Evolutionary conservation across 1,139 yeast genomes (phyloP).

Genomic region (Nakaseomyces uthaithaninus): DNA sequence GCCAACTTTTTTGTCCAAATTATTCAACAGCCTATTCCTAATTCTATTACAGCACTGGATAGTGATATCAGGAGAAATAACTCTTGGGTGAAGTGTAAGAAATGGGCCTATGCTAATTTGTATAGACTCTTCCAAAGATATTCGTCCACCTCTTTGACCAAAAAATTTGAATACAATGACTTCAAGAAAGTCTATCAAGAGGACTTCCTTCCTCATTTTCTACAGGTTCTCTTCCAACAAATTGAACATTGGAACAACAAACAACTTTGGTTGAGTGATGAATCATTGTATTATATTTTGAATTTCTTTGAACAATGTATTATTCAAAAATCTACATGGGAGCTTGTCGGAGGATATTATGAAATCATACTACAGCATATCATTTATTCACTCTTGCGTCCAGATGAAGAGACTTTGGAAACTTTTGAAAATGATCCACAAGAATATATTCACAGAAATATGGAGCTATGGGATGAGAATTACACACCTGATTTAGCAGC

Average conservation of each 20-base stretch:
- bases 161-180: slow-evolving; percentile 43
- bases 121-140: slow-evolving; percentile 69
- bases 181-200: slow-evolving; percentile 43
- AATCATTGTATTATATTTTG: slow-evolving; percentile 58
- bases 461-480: slow-evolving; percentile 57
- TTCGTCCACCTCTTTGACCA: slow-evolving; percentile 46
- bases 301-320: slow-evolving; percentile 66
- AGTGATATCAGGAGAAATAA: slow-evolving; percentile 43
- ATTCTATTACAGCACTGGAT: slow-evolving; percentile 36
- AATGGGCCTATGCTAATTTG: slow-evolving; percentile 83
- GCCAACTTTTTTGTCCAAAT: slow-evolving; percentile 67
- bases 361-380: slow-evolving; percentile 61
- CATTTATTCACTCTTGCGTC: slow-evolving; percentile 70
- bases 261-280: slow-evolving; percentile 59
- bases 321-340: slow-evolving; percentile 63
- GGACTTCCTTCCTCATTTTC: slow-evolving; percentile 65
- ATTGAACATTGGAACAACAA: slow-evolving; percentile 67
- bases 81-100: slow-evolving; percentile 72
- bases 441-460: slow-evolving; percentile 74
- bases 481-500: slow-evolving; percentile 66
- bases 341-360: slow-evolving; percentile 59
- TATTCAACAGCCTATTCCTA: slow-evolving; percentile 54
- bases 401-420: slow-evolving; percentile 62
- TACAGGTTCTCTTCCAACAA: slow-evolving; percentile 54
- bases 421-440: slow-evolving; percentile 82